Evolutionary conservation across 2,329 filamentous ascomycete genomes (phyloP).

Genomic region (Davidsoniella neocaledoniae): DNA sequence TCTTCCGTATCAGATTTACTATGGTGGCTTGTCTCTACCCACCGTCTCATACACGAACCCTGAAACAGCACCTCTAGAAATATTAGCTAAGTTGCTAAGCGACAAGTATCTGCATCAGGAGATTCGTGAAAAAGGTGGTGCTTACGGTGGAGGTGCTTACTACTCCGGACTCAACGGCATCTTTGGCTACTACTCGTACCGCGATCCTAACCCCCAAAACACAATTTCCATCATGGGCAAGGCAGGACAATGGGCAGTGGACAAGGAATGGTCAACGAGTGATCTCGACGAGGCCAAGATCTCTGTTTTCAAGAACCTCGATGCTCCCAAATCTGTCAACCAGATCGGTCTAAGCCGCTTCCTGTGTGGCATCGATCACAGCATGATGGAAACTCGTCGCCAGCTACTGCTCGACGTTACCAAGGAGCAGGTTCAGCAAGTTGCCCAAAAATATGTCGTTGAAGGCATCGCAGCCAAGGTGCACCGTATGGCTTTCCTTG

Average conservation of each 20-base stretch:
- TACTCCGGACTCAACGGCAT: constrained; percentile 63
- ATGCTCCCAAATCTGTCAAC: constrained; percentile 76
- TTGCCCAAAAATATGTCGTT: constrained; percentile 68
- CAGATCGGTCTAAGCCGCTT: constrained; percentile 78
- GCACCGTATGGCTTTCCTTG: constrained; percentile 57
- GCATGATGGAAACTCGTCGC: constrained; percentile 74
- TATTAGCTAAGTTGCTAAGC: constrained; percentile 80
- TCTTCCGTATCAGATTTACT: constrained; percentile 93
- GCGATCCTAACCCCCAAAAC: constrained; percentile 86
- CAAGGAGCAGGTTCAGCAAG: constrained; percentile 60
- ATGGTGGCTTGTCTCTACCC: constrained; percentile 65
- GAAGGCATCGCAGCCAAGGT: constrained; percentile 42
- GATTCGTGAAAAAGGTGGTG: constrained; percentile 92
- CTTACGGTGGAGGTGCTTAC: constrained; percentile 85
- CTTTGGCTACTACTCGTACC: constrained; percentile 93
- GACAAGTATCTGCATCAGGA: constrained; percentile 96
- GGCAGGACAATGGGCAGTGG: constrained; percentile 66
- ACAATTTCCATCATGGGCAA: constrained; percentile 70
- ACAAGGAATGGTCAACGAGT: constrained; percentile 63
- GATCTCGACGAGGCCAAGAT: constrained; percentile 95
- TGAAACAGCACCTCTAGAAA: constrained; percentile 64
- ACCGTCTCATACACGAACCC: constrained; percentile 69
- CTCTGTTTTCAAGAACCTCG: constrained; percentile 78
- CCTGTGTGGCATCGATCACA: constrained; percentile 65
- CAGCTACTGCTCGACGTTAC: constrained; percentile 78